Percentiles rank a stretch among this genome's conserved stretches.
These are phyloP conservation scores for Croton laevigatus DNA, from an alignment of 441 rosid species.

Conservation along the genomic window DNA sequence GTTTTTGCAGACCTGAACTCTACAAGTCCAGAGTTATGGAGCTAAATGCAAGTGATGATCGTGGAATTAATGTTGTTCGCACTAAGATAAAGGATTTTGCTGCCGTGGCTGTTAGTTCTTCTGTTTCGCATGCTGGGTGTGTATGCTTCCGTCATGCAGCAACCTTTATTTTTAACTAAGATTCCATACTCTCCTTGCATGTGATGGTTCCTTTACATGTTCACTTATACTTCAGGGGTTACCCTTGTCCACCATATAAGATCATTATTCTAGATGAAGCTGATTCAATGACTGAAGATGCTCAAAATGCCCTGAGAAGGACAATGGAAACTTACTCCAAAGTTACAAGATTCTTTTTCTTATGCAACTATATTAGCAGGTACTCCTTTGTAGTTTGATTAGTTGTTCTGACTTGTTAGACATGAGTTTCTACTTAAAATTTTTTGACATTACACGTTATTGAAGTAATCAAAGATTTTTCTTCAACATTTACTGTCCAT, in stretches of 20 bases:
- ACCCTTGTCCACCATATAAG: constrained; percentile 92
- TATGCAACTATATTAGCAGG: constrained; percentile 98
- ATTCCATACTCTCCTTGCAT: constrained; percentile 3
- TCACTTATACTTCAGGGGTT: constrained; percentile 45
- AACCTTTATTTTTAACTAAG: background rate
- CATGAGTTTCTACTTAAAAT: background rate
- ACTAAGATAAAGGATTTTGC: constrained; percentile 97
- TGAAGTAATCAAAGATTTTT: background rate
- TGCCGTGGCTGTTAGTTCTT: constrained; percentile 86
- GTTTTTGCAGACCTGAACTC: constrained; percentile 68
- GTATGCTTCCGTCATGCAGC: constrained; percentile 2
- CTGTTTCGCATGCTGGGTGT: constrained; percentile 70
- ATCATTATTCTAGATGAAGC: constrained; percentile 94
- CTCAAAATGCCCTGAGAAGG: constrained; percentile 95
- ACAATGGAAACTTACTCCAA: constrained; percentile 96
- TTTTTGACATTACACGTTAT: background rate
- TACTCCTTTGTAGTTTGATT: constrained; percentile 21
- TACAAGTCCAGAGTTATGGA: constrained; percentile 94
- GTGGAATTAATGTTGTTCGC: constrained; percentile 95
- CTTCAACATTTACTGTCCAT: background rate
- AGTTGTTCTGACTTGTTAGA: background rate
- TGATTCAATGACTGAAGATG: constrained; percentile 99
- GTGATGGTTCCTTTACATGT: constrained; percentile 12
- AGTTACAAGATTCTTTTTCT: constrained; percentile 92
- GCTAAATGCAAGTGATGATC: constrained; percentile 98